Evolutionary conservation across 352 stramenopile genomes (phyloP).

Genomic region (Globisporangium paddicum): DNA sequence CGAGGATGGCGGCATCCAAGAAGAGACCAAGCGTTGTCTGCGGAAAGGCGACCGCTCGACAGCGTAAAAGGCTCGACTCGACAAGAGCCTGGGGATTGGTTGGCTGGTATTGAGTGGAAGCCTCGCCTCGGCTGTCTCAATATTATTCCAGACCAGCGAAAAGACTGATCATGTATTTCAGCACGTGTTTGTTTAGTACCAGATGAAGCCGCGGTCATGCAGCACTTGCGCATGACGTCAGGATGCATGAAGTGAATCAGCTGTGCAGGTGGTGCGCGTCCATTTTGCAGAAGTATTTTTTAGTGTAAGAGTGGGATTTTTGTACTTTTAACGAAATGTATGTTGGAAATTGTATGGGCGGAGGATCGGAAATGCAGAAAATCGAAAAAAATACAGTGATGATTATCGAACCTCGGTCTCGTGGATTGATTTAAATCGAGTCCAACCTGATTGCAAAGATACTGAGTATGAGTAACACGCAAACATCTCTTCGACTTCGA

Average conservation of each 20-base stretch:
- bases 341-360: not conserved
- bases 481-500: no score
- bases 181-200: not conserved
- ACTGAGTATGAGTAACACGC: no score
- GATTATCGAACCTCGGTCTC: conserved; percentile 7
- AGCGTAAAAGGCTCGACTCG: not conserved
- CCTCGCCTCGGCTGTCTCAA: no score
- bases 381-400: not conserved
- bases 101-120: no score
- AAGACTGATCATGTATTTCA: not conserved
- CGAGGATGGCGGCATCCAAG: not conserved
- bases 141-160: not conserved
- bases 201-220: not conserved
- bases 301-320: not conserved
- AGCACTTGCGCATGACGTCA: not conserved
- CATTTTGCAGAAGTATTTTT: not conserved
- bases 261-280: not conserved
- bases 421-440: no score
- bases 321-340: not conserved
- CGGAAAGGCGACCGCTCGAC: conserved; percentile 5
- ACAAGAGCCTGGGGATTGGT: not conserved
- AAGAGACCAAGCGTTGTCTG: conserved; percentile 9
- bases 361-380: not conserved
- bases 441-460: no score
- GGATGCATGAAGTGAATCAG: not conserved